Conservation (phyloP, 805 yeast genomes). For the Saccharomyces kudriavzevii region DNA sequence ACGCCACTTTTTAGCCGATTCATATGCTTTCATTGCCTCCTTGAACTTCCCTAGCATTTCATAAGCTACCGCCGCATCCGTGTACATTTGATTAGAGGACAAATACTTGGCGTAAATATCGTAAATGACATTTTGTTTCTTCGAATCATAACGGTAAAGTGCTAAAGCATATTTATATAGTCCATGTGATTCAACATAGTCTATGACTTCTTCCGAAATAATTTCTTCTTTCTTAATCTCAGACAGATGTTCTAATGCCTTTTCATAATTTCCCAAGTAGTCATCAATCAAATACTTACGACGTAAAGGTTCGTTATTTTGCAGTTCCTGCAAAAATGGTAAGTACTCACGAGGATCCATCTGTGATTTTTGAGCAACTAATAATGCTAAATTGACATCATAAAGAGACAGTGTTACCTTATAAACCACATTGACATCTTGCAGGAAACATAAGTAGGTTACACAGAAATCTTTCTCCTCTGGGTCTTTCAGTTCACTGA, state of each 20-base stretch:
- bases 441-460: constrained; percentile 80
- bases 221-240: constrained; percentile 34
- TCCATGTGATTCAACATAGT: constrained; percentile 60
- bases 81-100: constrained; percentile 45
- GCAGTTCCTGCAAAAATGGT: constrained; percentile 79
- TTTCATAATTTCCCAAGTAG: constrained; percentile 54
- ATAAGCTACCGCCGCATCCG: constrained; percentile 72
- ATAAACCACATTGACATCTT: constrained; percentile 80
- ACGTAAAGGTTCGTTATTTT: constrained; percentile 57
- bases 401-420: constrained; percentile 73
- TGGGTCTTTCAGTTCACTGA: constrained; percentile 43
- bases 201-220: constrained; percentile 50
- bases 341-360: constrained; percentile 96
- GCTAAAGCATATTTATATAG: constrained; percentile 63
- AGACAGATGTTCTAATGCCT: constrained; percentile 61
- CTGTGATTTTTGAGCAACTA: constrained; percentile 91
- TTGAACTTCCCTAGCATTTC: constrained; percentile 54
- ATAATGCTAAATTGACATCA: constrained; percentile 69
- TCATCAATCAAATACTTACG: constrained; percentile 74
- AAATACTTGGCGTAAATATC: constrained; percentile 55
- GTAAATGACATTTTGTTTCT: constrained; percentile 48
- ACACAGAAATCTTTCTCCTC: constrained; percentile 55
- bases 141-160: constrained; percentile 49
- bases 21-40: constrained; percentile 63
- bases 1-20: constrained; percentile 69